Conservation (phyloP, 148 eudicot species). For the Cornus florida region DNA sequence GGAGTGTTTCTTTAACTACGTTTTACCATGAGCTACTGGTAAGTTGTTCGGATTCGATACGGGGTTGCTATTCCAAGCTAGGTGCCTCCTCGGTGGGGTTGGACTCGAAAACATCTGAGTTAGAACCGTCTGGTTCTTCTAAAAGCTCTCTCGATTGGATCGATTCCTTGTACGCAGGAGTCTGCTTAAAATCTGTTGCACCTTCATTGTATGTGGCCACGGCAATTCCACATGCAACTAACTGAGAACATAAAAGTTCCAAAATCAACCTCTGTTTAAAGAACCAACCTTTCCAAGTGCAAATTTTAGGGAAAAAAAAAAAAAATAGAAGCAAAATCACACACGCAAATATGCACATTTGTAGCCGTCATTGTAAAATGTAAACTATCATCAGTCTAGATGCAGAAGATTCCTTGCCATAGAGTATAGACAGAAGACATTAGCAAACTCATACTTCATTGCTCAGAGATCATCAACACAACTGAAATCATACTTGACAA, state of each 20-base stretch:
- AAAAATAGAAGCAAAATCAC: too few relatives aligned
- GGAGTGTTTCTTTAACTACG: conserved; percentile 8
- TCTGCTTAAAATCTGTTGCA: conserved; percentile 89
- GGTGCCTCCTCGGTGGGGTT: conserved; percentile 93
- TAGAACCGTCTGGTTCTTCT: conserved; percentile 72
- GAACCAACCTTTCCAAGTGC: background rate
- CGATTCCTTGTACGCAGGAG: conserved; percentile 88
- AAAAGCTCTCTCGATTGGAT: conserved; percentile 65
- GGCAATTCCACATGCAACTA: conserved; percentile 81
- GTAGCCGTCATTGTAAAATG: too few relatives aligned
- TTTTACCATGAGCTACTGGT: background rate
- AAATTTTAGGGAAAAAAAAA: too few relatives aligned
- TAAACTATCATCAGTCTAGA: too few relatives aligned
- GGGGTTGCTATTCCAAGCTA: conserved; percentile 54
- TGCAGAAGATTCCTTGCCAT: too few relatives aligned
- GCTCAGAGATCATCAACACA: too few relatives aligned
- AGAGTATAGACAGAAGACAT: too few relatives aligned
- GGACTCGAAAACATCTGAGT: conserved; percentile 75
- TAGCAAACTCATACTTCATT: too few relatives aligned
- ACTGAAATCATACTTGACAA: too few relatives aligned
- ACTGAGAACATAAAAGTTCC: conserved; percentile 33
- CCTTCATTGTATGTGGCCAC: conserved; percentile 95
- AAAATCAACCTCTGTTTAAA: background rate
- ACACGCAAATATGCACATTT: too few relatives aligned
- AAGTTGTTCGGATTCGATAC: background rate